Percentiles rank a stretch among this genome's conserved stretches.
Conservation (phyloP, 371 early-diverging fungal genomes). For the Actinomortierella ambigua region DNA sequence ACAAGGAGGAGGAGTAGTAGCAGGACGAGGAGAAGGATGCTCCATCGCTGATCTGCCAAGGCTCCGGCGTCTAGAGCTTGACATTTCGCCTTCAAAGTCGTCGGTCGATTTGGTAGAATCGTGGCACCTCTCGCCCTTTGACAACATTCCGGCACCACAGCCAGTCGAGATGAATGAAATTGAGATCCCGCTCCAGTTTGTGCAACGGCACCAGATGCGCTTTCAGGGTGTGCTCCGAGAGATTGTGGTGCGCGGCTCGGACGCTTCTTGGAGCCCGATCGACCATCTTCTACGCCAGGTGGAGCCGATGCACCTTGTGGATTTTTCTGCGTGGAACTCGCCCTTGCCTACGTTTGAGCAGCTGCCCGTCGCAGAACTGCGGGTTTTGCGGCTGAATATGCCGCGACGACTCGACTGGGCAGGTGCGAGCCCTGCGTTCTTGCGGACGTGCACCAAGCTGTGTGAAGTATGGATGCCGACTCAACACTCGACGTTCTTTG, state of each 20-base stretch:
- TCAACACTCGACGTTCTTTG: no score
- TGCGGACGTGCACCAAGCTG: slow-evolving; percentile 11
- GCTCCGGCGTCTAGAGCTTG: slow-evolving; percentile 24
- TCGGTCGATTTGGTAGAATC: no score
- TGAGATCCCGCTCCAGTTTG: slow-evolving; percentile 18
- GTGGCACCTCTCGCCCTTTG: no score
- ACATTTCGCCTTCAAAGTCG: slow-evolving; percentile 4
- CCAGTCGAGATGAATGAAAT: background rate
- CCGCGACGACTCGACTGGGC: slow-evolving; percentile 10
- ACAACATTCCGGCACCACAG: no score
- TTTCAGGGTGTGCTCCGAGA: slow-evolving; percentile 14
- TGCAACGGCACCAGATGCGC: slow-evolving; percentile 21
- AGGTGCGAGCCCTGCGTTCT: slow-evolving; percentile 1
- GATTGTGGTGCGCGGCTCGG: slow-evolving; percentile 17
- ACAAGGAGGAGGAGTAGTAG: slow-evolving; percentile 3
- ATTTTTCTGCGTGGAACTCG: slow-evolving; percentile 33
- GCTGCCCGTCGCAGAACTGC: slow-evolving; percentile 14
- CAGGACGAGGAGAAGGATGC: no score
- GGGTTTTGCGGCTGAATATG: slow-evolving; percentile 15
- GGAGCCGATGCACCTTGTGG: slow-evolving; percentile 21
- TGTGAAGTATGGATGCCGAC: slow-evolving; percentile 23
- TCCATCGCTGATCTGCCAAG: slow-evolving; percentile 6
- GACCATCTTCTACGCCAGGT: slow-evolving; percentile 10
- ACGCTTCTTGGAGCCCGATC: slow-evolving; percentile 15
- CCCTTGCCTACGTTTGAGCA: slow-evolving; percentile 13